Evolutionary conservation across 1,139 yeast species (phyloP).

Genomic region (Candida sojae): DNA sequence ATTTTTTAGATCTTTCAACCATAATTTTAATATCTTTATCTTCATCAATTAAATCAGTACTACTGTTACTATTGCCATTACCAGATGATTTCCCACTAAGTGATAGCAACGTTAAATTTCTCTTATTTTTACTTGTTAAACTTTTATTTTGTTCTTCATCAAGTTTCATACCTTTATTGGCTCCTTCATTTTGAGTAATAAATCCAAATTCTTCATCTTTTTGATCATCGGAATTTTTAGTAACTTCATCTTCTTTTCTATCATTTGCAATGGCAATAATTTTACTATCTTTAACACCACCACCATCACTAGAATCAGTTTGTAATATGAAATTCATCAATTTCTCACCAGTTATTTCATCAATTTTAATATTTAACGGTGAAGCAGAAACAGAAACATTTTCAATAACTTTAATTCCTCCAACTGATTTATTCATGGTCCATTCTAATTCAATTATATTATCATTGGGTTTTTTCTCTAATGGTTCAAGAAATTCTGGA

Average conservation of each 20-base stretch:
- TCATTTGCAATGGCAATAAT: slow-evolving; percentile 18
- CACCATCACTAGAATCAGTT: slow-evolving; percentile 22
- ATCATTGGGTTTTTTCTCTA: slow-evolving; percentile 19
- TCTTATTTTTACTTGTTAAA: slow-evolving; percentile 3
- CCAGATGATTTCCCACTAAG: slow-evolving; percentile 2
- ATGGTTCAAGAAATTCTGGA: slow-evolving; percentile 40
- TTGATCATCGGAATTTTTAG: slow-evolving; percentile 9
- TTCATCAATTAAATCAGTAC: slow-evolving; percentile 12
- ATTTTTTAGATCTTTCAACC: slow-evolving; percentile 61
- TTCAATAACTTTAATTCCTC: slow-evolving; percentile 66
- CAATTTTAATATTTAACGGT: slow-evolving; percentile 60
- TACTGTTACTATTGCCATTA: background rate
- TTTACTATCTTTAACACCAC: slow-evolving; percentile 29
- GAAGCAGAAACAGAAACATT: slow-evolving; percentile 51
- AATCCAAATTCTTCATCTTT: slow-evolving; percentile 16
- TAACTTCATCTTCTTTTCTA: slow-evolving; percentile 13
- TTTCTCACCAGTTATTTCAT: slow-evolving; percentile 60
- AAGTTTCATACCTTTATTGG: slow-evolving; percentile 13
- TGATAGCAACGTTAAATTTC: slow-evolving; percentile 10
- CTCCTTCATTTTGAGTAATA: slow-evolving; percentile 16
- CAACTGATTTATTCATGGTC: slow-evolving; percentile 67
- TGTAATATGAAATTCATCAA: slow-evolving; percentile 56
- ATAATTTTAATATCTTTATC: slow-evolving; percentile 50
- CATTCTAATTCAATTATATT: slow-evolving; percentile 52
- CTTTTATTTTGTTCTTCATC: slow-evolving; percentile 9